Evolutionary conservation across 371 early-diverging fungal species (phyloP).

Genomic region (Phascolomyces articulosus): DNA sequence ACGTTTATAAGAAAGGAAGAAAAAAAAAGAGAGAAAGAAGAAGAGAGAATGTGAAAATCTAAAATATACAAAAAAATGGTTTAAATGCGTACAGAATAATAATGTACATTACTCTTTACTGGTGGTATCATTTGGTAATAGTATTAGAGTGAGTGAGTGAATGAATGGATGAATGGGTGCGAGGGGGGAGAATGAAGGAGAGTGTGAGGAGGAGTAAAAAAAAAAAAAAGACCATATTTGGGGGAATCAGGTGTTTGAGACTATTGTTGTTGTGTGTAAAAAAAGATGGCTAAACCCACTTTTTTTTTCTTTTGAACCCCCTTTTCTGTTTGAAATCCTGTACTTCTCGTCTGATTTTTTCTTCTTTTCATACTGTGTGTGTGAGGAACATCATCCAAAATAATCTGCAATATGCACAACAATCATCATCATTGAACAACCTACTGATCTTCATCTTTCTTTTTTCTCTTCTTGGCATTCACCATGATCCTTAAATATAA

Average conservation of each 20-base stretch:
- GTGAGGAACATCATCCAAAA: slow-evolving; percentile 4
- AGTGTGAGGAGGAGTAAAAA: too few species aligned
- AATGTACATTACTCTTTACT: too few species aligned
- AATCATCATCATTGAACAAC: too few species aligned
- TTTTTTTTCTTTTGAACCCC: slow-evolving; percentile 10
- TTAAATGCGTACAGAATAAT: slow-evolving; percentile 15
- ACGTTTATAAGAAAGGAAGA: neutral
- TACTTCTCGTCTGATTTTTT: slow-evolving; percentile 16
- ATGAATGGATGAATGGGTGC: neutral
- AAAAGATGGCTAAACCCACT: too few species aligned
- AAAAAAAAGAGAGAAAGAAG: neutral
- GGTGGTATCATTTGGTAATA: too few species aligned
- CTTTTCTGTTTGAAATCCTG: slow-evolving; percentile 22
- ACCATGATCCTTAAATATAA: too few species aligned
- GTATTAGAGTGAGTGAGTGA: neutral
- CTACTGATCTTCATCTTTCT: too few species aligned
- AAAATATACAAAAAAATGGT: neutral
- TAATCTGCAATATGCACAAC: too few species aligned
- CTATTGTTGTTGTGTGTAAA: too few species aligned
- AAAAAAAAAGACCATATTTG: too few species aligned
- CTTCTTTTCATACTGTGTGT: neutral
- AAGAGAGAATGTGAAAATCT: slow-evolving; percentile 11
- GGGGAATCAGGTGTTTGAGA: too few species aligned
- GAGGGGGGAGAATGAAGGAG: neutral
- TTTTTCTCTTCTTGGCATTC: too few species aligned